These are phyloP conservation scores for Apocynum venetum DNA, from an alignment of 257 asterid genomes.

Conservation along the genomic window DNA sequence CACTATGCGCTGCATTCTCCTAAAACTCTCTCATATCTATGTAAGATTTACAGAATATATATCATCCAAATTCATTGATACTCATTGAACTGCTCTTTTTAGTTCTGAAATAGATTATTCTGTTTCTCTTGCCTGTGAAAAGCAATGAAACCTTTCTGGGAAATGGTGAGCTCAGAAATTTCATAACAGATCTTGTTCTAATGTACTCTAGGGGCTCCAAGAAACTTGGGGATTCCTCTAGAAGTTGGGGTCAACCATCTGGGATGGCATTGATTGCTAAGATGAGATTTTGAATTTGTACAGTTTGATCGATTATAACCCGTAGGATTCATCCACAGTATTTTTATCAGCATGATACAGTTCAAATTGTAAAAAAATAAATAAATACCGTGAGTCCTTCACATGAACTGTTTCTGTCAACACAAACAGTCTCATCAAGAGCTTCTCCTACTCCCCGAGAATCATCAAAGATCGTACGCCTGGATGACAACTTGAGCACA, in stretches of 20 bases:
- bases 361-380: background rate
- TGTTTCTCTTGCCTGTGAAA: background rate
- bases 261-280: background rate
- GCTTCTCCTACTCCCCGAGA: constrained; percentile 60
- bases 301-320: background rate
- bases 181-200: background rate
- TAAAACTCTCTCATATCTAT: too few species aligned
- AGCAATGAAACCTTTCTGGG: background rate
- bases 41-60: too few species aligned
- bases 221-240: background rate
- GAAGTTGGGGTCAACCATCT: background rate
- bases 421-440: constrained; percentile 67
- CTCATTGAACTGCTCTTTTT: too few species aligned
- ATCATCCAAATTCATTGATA: too few species aligned
- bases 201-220: background rate
- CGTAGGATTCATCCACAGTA: background rate
- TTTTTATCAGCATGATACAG: too few species aligned
- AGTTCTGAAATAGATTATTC: too few species aligned
- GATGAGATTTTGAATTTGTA: background rate
- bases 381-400: constrained; percentile 61
- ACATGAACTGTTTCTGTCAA: constrained; percentile 24
- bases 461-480: constrained; percentile 66
- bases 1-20: too few species aligned
- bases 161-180: background rate
- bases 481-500: constrained; percentile 15